phyloP scores from a whole-genome alignment of 2,329 filamentous ascomycete genomes.

The Penicillium sp. region DNA sequence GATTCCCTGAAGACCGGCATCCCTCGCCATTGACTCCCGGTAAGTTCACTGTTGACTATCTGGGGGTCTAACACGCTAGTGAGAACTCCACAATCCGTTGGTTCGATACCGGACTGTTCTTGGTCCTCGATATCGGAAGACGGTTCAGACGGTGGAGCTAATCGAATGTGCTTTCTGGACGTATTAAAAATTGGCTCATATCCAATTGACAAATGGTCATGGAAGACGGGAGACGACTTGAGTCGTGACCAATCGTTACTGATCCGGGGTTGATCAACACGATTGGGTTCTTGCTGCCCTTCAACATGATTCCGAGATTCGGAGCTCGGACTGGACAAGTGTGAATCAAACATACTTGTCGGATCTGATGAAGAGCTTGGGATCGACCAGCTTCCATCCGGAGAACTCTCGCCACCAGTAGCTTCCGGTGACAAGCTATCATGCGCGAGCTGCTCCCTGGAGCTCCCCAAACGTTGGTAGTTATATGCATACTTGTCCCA shows the following conservation, averaged over 20 bases:
- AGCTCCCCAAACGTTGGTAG: background rate
- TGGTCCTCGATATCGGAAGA: background rate
- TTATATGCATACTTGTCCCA: background rate
- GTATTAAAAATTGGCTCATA: background rate
- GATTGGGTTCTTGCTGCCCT: background rate
- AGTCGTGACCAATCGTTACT: background rate
- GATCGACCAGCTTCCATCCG: background rate
- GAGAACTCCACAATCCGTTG: background rate
- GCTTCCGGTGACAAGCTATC: background rate
- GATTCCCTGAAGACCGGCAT: background rate
- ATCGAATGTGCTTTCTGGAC: background rate
- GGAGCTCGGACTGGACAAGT: background rate
- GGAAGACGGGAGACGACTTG: background rate
- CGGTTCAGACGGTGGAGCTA: background rate
- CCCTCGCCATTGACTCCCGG: background rate
- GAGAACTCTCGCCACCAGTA: background rate
- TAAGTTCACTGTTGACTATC: background rate
- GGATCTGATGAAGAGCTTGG: background rate
- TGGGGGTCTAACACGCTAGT: background rate
- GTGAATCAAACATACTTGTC: background rate
- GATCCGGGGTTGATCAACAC: background rate
- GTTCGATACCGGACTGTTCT: background rate
- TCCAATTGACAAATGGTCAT: background rate
- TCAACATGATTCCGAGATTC: background rate
- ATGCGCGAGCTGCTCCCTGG: background rate